phyloP scores from a whole-genome alignment of 73 alveolate species.

The Diophrys appendiculata region DNA sequence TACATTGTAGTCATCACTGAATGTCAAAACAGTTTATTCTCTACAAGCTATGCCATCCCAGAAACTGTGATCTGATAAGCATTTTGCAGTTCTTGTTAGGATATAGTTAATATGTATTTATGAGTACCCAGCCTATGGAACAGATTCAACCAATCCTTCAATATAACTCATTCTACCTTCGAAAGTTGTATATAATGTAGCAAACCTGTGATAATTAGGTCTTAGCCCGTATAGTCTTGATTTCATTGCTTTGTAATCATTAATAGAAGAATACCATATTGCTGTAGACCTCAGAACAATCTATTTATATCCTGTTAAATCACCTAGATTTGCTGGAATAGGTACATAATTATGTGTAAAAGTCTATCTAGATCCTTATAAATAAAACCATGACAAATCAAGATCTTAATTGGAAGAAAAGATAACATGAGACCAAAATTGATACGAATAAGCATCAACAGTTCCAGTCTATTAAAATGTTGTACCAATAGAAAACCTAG shows the following conservation, averaged over 20 bases:
- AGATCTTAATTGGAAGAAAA: background rate
- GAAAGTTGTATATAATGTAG: background rate
- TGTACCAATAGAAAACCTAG: background rate
- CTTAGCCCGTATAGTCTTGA: background rate
- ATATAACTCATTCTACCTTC: background rate
- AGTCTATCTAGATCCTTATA: background rate
- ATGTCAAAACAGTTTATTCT: background rate
- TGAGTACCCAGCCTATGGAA: too few species aligned
- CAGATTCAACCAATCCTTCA: background rate
- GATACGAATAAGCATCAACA: background rate
- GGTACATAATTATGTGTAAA: background rate
- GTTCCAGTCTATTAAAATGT: background rate
- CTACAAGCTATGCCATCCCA: slow-evolving; percentile 2
- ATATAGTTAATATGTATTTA: background rate
- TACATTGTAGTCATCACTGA: background rate
- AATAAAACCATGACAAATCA: background rate
- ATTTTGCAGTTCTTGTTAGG: background rate
- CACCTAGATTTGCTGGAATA: background rate
- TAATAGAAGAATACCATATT: background rate
- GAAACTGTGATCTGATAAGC: background rate
- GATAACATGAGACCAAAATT: background rate
- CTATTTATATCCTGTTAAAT: background rate
- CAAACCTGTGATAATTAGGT: background rate
- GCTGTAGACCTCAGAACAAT: background rate
- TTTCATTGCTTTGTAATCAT: background rate